Base-by-base conservation (phyloP, 1,139 yeast genomes). In the Geotrichum armillariae region DNA sequence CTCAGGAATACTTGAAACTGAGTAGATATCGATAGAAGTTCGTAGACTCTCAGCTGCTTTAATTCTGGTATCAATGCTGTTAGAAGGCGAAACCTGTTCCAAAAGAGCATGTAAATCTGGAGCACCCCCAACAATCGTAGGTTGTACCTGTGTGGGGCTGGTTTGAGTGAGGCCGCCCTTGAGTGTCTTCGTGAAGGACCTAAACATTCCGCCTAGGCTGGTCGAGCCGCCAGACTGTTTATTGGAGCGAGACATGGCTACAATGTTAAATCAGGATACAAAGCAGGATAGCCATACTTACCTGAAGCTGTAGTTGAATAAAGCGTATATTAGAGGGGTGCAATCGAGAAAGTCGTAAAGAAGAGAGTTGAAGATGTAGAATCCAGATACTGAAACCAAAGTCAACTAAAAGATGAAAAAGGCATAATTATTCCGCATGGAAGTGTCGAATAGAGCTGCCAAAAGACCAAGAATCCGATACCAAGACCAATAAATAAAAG, bases 91-190 rank as follows among this genome's bases (percentile, higher is more conserved):
- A 46, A 77, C 61, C 56, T 74, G 71, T 27, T 66, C 64, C 47
- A 77, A 66, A 35, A 79, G 69, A 46, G 68, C 70, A 50, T 71
- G 79, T 58, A 75, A 75, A 55, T 80, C 79, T 8, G 74, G 69
- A 4, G 78, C 79, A 9, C 85, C 85, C 1, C 89, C 90, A 0
- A 82, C 82, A 1, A 82, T 82, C 1, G 79, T 76, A 1, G 87
- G 83, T 52, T 57, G 57, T 22, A 77, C 77, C 39, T 77, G 73
- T 41, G 53, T 57, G 58, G 49, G 61, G 52, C 50, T 58, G 48
- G 67, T 62, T 36, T 60, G 60, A 58, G 53, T 53, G 47, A 60
- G 62, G 9, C 70, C 49, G 2, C 74, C 57, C 56, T 77, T 77
- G 56, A 80, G 72, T 1, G 83, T 70, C 56, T 73, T 77, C 1